Base-by-base conservation (phyloP, 2,329 filamentous ascomycete genomes). In the Apiospora phragmitis region DNA sequence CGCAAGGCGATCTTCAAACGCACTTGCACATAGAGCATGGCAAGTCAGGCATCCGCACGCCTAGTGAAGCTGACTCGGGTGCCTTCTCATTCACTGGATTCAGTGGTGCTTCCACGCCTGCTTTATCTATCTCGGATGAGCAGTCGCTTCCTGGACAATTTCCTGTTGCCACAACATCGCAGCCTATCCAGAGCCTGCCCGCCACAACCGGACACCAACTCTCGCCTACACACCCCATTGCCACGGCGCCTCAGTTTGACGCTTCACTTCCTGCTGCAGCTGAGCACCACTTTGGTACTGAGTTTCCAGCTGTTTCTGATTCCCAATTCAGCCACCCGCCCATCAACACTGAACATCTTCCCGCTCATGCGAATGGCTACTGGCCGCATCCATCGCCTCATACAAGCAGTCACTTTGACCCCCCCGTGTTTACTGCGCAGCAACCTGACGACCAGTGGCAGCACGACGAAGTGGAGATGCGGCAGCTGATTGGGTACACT, bases 1-100 rank as follows among this genome's bases (percentile, higher is more conserved):
- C 87, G 42, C 83, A 85, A 70, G 82, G 84, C 71, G 87, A 89
- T 69, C 80, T 88, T 12, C 79, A 85, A 59, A 73, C 79, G 3
- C 88, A 90, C 74, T 69, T 87, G 3, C 77, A 79, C 55, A 72
- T 59, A 14, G 75, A 77, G 70, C 80, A 79, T 67, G 77, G 71
- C 68, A 67, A 49, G 67, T 51, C 67, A 75, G 67, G 74, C 76
- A 24, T 71, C 74, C 14, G 55, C 55, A 62, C 55, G 24, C 55
- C 55, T n/a, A 47, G 42, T 21, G 65, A 67, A n/a, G 42, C 45
- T 32, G 65, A 67, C 14, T 47, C 65, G 42, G 45, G 42, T 35
- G 45, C 43, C 32, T 35, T 67, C 42, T 29, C 65, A 21, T 67
- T 67, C 26, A 47, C 65, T 47, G 65, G 45, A 21, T 67, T 67